Conservation (phyloP, 2,329 filamentous ascomycete genomes). For the Talaromyces marneffei region DNA sequence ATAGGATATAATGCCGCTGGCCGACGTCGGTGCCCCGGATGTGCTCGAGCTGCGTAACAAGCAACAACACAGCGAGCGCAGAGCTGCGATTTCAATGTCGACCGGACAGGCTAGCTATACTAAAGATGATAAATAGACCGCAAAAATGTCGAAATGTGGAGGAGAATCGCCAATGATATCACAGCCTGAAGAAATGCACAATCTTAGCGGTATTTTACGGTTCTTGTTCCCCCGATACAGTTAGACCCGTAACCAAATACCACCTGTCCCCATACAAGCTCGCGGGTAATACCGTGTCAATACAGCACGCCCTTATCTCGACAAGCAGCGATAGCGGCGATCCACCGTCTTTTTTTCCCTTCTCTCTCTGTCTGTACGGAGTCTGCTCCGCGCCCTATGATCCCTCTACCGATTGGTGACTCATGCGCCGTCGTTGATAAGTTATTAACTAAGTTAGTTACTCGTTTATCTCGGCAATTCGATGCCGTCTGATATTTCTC, state of each 20-base stretch:
- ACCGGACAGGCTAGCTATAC: neutral
- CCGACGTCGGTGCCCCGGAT: neutral
- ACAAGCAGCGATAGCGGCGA: constrained; percentile 1
- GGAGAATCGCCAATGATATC: neutral
- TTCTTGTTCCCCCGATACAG: neutral
- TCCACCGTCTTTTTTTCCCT: neutral
- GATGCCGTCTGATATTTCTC: neutral
- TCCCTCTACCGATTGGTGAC: neutral
- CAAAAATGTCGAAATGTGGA: neutral
- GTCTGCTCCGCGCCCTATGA: constrained; percentile 1
- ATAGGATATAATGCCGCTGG: neutral
- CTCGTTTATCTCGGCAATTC: neutral
- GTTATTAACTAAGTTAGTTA: no score
- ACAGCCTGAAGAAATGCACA: neutral
- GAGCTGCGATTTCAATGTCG: no score
- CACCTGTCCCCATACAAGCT: neutral
- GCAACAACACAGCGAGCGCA: neutral
- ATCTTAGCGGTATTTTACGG: neutral
- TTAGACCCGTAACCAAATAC: neutral
- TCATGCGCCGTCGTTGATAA: no score
- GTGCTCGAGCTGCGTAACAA: neutral
- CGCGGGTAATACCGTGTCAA: neutral
- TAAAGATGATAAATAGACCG: neutral
- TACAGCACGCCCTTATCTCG: neutral
- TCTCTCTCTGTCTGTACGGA: no score